phyloP scores from a whole-genome alignment of 2,329 filamentous ascomycete species.

The Zymoseptoria crescenta region DNA sequence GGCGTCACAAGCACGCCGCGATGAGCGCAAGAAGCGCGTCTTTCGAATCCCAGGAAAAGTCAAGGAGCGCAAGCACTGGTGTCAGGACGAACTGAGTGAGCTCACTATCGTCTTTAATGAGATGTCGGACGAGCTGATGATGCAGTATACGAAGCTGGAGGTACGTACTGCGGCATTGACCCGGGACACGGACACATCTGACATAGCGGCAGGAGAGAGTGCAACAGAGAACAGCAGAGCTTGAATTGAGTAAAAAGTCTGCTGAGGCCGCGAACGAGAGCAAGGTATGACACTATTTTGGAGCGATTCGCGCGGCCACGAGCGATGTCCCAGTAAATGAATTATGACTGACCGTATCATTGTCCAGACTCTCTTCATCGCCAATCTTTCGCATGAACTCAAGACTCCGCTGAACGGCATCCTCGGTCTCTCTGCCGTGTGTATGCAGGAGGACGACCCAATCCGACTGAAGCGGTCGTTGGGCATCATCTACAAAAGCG shows the following conservation, averaged over 20 bases:
- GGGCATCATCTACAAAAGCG: constrained; percentile 82
- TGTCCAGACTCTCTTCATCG: constrained; percentile 14
- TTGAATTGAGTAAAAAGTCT: constrained; percentile 83
- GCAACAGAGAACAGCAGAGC: constrained; percentile 69
- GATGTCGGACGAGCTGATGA: constrained; percentile 83
- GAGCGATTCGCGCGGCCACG: constrained; percentile 62
- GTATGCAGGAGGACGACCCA: constrained; percentile 82
- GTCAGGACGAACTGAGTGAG: constrained; percentile 80
- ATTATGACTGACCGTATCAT: neutral
- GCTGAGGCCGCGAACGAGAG: constrained; percentile 93
- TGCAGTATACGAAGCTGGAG: constrained; percentile 77
- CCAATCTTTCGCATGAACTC: constrained; percentile 54
- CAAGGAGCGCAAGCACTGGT: constrained; percentile 60
- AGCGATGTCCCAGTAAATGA: neutral
- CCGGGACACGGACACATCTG: neutral
- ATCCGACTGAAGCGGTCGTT: constrained; percentile 71
- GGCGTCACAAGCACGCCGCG: constrained; percentile 29
- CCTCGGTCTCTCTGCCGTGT: constrained; percentile 85
- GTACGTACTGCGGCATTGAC: neutral
- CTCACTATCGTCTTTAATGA: constrained; percentile 80
- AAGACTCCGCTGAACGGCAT: constrained; percentile 88
- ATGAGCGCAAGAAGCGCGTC: constrained; percentile 35
- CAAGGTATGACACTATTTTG: constrained; percentile 74
- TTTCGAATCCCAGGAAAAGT: constrained; percentile 86
- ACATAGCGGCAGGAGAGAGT: constrained; percentile 55